Evolutionary conservation across 2,329 filamentous ascomycete species (phyloP).

Genomic region (Nigrospora sphaerica): DNA sequence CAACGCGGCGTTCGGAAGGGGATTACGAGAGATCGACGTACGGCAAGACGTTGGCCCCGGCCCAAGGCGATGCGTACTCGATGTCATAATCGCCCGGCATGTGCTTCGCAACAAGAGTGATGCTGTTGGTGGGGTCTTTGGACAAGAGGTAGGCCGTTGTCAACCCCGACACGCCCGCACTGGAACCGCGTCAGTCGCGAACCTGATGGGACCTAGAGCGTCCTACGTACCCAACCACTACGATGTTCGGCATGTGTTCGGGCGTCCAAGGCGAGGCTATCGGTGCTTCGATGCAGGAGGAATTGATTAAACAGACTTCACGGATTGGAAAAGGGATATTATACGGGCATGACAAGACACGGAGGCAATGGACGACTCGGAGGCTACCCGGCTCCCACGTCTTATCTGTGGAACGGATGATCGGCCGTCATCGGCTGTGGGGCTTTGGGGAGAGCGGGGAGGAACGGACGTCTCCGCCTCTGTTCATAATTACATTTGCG

Average conservation of each 20-base stretch:
- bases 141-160: constrained; percentile 25
- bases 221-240: constrained; percentile 5
- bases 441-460: not conserved
- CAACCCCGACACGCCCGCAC: constrained; percentile 24
- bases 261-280: not conserved
- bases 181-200: not conserved
- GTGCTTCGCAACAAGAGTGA: constrained; percentile 76
- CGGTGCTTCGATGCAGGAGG: too few species aligned
- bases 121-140: constrained; percentile 18
- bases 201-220: not conserved
- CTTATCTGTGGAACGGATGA: not conserved
- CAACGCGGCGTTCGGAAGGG: not conserved
- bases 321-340: not conserved
- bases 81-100: constrained; percentile 93
- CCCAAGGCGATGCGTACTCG: constrained; percentile 65
- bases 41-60: constrained; percentile 24
- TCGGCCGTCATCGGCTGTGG: constrained; percentile 1
- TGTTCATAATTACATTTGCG: too few species aligned
- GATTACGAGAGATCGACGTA: constrained; percentile 9
- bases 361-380: not conserved
- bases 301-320: not conserved
- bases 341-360: not conserved
- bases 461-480: too few species aligned
- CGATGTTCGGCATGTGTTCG: constrained; percentile 5
- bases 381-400: not conserved